Conservation (phyloP, 1,284 basidiomycete genomes). For the Singerocomus rubriflavus region DNA sequence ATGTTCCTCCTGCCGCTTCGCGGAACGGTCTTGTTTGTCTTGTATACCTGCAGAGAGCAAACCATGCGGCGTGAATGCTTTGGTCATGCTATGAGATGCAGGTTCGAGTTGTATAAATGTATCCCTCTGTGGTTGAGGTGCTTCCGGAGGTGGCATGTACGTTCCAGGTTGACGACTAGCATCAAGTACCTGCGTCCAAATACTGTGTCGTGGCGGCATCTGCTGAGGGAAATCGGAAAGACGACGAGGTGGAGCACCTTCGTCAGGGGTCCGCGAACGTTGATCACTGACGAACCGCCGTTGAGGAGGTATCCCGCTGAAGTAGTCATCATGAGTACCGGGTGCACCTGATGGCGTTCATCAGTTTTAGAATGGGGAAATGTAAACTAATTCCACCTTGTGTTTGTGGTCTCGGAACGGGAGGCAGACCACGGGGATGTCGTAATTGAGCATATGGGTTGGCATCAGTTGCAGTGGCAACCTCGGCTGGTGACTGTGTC, state of each 20-base stretch:
- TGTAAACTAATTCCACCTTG: constrained; percentile 30
- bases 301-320: constrained; percentile 20
- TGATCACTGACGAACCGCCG: constrained; percentile 46
- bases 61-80: constrained; percentile 92
- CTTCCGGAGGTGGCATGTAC: constrained; percentile 33
- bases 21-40: constrained; percentile 93
- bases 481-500: constrained; percentile 29
- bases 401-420: constrained; percentile 37
- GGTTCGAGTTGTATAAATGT: constrained; percentile 85
- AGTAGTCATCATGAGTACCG: constrained; percentile 23
- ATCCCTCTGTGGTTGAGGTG: constrained; percentile 45
- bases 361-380: constrained; percentile 13
- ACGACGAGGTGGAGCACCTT: constrained; percentile 40
- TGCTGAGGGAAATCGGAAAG: constrained; percentile 50
- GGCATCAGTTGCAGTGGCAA: constrained; percentile 30
- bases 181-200: constrained; percentile 88
- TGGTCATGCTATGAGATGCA: constrained; percentile 74
- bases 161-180: constrained; percentile 51
- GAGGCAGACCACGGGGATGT: constrained; percentile 42
- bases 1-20: constrained; percentile 90
- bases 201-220: constrained; percentile 55
- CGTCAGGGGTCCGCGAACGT: constrained; percentile 43
- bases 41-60: constrained; percentile 92
- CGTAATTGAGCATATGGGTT: constrained; percentile 36
- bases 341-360: constrained; percentile 11